Evolutionary conservation across 2,329 filamentous ascomycete species (phyloP), one percentile per base, ranked within the genome.

Genomic region (Talaromyces atroroseus): DNA sequence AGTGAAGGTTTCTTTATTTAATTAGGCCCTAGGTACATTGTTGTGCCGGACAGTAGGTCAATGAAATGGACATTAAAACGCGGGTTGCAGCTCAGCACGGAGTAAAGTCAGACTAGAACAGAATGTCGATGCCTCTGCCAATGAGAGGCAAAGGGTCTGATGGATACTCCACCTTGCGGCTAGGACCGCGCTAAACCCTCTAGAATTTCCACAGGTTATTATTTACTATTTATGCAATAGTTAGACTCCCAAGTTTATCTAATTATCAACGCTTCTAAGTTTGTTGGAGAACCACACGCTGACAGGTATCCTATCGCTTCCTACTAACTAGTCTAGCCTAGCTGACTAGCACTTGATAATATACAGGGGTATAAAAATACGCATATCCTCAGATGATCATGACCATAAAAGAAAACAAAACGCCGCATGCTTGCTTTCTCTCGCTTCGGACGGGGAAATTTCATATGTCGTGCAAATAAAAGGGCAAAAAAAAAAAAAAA

Each of bases 291-390:
- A n/a, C n/a, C n/a, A n/a, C n/a, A n/a, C n/a, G n/a, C n/a, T n/a
- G n/a, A n/a, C n/a, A n/a, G n/a, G n/a, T n/a, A n/a, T n/a, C n/a
- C n/a, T n/a, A n/a, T n/a, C n/a, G n/a, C n/a, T n/a, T n/a, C n/a
- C n/a, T n/a, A n/a, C n/a, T n/a, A 36, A 16, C 14, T 16, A 36
- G 2, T 36, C 32, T 36, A 16, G 12, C 16, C 11, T 2, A 29
- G 5, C 24, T 26, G 24, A 36, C 32, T 42, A 52, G 42, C 20
- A 38, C 50, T 52, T 29, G 45, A 34, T 52, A 48, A 47, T 11
- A 54, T 49, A 54, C 52, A 54, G 36, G 52, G 52, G 52, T 54
- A 54, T 54, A 54, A 54, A 42, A 44, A 44, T 44, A 44, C 23
- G 40, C 40, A 44, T 44, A 44, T 44, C 40, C 36, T 44, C 40